Conservation (phyloP, 1,284 basidiomycete genomes). For the Tilletia horrida region DNA sequence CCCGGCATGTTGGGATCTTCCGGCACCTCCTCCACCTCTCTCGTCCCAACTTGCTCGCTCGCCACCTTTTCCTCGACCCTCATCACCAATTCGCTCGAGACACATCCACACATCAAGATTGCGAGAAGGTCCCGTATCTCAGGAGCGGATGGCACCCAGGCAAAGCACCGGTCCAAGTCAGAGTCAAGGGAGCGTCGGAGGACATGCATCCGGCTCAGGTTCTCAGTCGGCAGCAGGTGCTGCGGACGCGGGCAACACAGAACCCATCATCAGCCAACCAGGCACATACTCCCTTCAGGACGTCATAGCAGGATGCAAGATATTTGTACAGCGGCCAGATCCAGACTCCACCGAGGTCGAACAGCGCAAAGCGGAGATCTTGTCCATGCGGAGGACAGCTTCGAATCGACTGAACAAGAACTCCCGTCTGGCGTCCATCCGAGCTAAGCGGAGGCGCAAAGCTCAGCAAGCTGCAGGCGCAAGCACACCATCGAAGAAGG, state of each 20-base stretch:
- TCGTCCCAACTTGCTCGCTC: no score
- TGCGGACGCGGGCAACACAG: neutral
- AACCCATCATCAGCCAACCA: constrained; percentile 8
- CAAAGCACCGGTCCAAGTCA: neutral
- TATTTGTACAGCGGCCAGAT: constrained; percentile 50
- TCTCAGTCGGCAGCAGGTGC: neutral
- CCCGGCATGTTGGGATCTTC: no score
- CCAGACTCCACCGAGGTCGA: constrained; percentile 46
- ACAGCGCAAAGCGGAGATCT: constrained; percentile 50
- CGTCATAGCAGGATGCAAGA: constrained; percentile 45
- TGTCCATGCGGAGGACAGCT: constrained; percentile 41
- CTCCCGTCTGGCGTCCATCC: neutral
- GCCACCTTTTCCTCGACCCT: neutral
- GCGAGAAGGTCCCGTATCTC: neutral
- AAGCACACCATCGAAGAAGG: constrained; percentile 30
- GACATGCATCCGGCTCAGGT: neutral
- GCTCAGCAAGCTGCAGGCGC: constrained; percentile 38
- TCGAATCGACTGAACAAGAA: constrained; percentile 18
- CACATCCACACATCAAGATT: neutral
- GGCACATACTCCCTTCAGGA: constrained; percentile 48
- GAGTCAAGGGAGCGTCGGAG: no score
- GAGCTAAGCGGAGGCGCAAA: neutral
- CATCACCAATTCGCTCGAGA: neutral
- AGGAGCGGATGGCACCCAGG: neutral
- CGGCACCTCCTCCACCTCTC: no score